Evolutionary conservation across 495 filamentous ascomycete species (phyloP), one percentile per base, ranked within the genome.

Genomic region (Echria macrotheca): DNA sequence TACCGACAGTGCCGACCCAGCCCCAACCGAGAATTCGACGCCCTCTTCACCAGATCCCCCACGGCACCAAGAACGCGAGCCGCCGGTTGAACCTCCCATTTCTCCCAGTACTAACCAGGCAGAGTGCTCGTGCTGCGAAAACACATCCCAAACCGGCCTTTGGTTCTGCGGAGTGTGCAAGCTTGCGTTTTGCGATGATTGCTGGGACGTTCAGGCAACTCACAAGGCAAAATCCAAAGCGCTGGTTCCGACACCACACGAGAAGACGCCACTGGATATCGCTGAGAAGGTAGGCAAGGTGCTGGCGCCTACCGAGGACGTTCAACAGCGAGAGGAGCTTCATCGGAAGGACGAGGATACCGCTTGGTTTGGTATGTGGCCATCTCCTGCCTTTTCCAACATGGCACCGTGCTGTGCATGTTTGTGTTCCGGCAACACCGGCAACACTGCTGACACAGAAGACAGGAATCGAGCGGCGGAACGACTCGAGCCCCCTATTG

Each of bases 301-400:
- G 2, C 41, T 44, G 24, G 8, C 1, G 5, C 41, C 41, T 3
- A 29, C 41, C n/a, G 26, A 29, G 14, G 41, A 44, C 14, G 24
- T 8, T 29, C 6, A 19, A 32, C 29, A 17, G 15, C 41, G 41
- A 18, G 41, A 31, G n/a, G 15, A 31, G 24, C 41, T 44, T 32
- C 41, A 44, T 44, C 41, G 41, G 6, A 26, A 32, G 15, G 41
- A 44, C 22, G 41, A 44, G 24, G 11, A 29, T 29, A 44, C 41
- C 9, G 41, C 41, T 29, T 44, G 41, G 41, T 44, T 44, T 19
- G 41, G 41, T 44, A 44, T 22, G 39, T 42, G 3, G 41, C 22
- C n/a, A 29, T 44, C 14, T 44, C n/a, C 11, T 15, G 3, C 32
- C 17, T 17, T 28, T 11, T 29, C 2, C 24, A 1, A 29, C 14